Evolutionary conservation across 345 rosid genomes (phyloP), one percentile per base, ranked within the genome.

Genomic region (Boechera retrofracta): DNA sequence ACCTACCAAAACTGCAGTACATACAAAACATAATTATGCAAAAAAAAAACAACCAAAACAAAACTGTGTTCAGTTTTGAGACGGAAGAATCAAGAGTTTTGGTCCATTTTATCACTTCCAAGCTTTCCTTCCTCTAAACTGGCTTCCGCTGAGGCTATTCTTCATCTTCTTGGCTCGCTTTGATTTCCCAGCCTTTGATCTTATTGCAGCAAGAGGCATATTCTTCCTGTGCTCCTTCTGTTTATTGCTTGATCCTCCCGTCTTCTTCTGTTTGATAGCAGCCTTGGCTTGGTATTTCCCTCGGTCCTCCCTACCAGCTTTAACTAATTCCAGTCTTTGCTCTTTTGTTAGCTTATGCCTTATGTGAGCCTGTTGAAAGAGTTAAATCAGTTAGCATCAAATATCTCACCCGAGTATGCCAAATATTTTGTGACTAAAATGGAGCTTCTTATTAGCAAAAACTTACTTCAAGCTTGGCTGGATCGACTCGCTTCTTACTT

Each of bases 231-330:
- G 99, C 62, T 92, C 93, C 81, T 95, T 95, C 82, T 95, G 96
- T 57, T 80, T 80, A 78, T 95, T 92, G 88, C 91, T 91, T 57
- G 49, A 21, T 60, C 99, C 98, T 45, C 98, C 98, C 15, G 86
- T 85, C 98, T 91, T 95, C 39, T 95, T 92, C 83, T 92, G 88
- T 74, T 91, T 95, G 31, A 87, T 8, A 52, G 98, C 98, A 31
- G 91, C 45, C 77, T 89, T 85, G 77, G 98, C 77, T 76, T 72
- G 73, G 82, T 81, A 95, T 77, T 88, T 89, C 57, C 78, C 96
- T 73, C 91, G 83, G 42, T 85, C 98, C 81, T 95, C 97, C 71
- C 99, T 86, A 47, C 99, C 99, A 10, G 90, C 98, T 82, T 79
- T 88, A 48, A 95, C 93, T 24, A 88, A 63, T 21, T 87, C 97